Evolutionary conservation across 768 basidiomycete species (phyloP).

Genomic region (Lactarius vividus): DNA sequence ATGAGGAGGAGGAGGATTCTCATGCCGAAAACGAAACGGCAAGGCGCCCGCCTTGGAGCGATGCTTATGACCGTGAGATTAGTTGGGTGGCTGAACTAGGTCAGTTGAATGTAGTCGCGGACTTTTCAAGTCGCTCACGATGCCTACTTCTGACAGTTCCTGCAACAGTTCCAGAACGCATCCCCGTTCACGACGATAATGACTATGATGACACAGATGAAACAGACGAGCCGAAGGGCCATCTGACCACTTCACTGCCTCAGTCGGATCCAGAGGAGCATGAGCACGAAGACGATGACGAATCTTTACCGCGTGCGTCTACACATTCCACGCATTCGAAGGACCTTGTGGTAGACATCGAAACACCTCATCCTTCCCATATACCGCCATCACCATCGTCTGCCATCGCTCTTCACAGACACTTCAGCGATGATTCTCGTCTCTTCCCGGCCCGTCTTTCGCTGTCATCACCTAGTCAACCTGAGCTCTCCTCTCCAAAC

Average conservation of each 20-base stretch:
- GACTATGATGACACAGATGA: slow-evolving; percentile 51
- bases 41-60: slow-evolving; percentile 30
- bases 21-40: slow-evolving; percentile 40
- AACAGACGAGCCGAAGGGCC: slow-evolving; percentile 39
- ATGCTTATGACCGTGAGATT: slow-evolving; percentile 46
- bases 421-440: slow-evolving; percentile 50
- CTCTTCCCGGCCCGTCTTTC: slow-evolving; percentile 60
- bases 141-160: not conserved
- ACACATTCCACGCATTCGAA: slow-evolving; percentile 59
- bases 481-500: slow-evolving; percentile 56
- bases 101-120: slow-evolving; percentile 36
- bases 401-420: slow-evolving; percentile 43
- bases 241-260: slow-evolving; percentile 17
- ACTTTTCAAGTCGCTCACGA: not conserved
- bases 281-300: slow-evolving; percentile 48
- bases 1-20: slow-evolving; percentile 67
- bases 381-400: slow-evolving; percentile 51
- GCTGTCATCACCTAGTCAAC: slow-evolving; percentile 57
- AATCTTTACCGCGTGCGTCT: slow-evolving; percentile 51
- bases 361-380: slow-evolving; percentile 43
- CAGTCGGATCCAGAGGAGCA: slow-evolving; percentile 41
- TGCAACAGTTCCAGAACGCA: slow-evolving; percentile 56
- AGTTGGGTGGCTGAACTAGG: slow-evolving; percentile 80
- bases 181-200: slow-evolving; percentile 59
- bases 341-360: slow-evolving; percentile 60